Evolutionary conservation across 805 yeast genomes (phyloP), one percentile per base, ranked within the genome.

Genomic region (Saccharomycopsis schoenii): DNA sequence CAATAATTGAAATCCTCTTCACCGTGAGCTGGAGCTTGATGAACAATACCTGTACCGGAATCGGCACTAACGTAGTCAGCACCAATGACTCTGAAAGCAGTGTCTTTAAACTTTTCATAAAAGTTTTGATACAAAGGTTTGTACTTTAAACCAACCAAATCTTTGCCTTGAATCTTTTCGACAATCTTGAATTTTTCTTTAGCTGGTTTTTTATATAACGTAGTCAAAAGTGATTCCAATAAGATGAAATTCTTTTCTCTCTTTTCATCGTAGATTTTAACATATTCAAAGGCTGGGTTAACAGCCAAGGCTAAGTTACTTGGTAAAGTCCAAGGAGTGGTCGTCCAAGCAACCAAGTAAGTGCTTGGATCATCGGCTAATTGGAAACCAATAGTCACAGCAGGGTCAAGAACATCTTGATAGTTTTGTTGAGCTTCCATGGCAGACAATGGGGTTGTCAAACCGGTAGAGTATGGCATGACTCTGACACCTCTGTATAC

Each of bases 311-410:
- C 93, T 72, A 94, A 76, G 74, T 94, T 93, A 36, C 97, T 88
- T 51, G 99, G 99, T 71, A 94, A 80, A 58, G 99, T 96, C 99
- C 99, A 94, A 59, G 99, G 99, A 29, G 99, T 94, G 63, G 99
- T 94, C 55, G 99, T 94, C 99, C 99, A 94, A 10, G 98, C 98
- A 47, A 94, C 92, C 66, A 94, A 78, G 66, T 82, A 78, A 59
- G 96, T 89, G 69, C 87, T 83, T 65, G 89, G 91, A 69, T 92
- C 96, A 64, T 83, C 88, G 39, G 81, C 76, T 61, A 89, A 77
- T 65, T 89, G 88, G 80, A 94, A 96, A 34, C 90, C 96, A 67
- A 94, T 76, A 63, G 97, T 91, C 58, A 96, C 92, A 11, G 97
- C 97, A 10, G 99, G 99, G 74, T 94, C 99, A 65, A 84, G 82